Base-by-base conservation (phyloP, 805 yeast species). In the Metschnikowia aberdeeniae region DNA sequence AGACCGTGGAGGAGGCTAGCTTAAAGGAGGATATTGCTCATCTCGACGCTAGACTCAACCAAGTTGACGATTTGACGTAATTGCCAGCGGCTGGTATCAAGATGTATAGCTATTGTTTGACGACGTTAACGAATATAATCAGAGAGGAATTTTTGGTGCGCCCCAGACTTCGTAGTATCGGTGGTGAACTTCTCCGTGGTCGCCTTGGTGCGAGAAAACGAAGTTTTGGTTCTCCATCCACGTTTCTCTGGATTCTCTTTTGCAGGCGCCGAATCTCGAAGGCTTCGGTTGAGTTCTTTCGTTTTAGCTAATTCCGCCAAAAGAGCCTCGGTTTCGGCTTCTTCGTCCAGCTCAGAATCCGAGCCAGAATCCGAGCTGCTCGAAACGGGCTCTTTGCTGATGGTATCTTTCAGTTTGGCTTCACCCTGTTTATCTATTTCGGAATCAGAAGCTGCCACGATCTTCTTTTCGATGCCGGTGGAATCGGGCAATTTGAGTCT, bases 1-100 rank as follows among this genome's bases (percentile, higher is more conserved):
- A 90, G 68, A 87, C 96, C 1, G 97, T 92, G 5, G 97, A 92
- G 62, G 97, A 90, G 61, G 96, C 96, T 20, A 85, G 90, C 59
- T 70, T 90, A 57, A 84, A 84, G 58, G 90, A 85, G 54, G 96
- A 89, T 57, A 86, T 90, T 56, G 89, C 82, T 4, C 82, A 83
- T 53, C 74, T 89, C 54, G 90, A 89, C 65, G 81, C 88, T 10
- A 77, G 85, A 54, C 61, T 82, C 44, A 66, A 59, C 41, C 72
- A 60, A 17, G 61, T 51, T 17, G 67, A 63, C 40, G 71, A 66
- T 36, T 54, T 53, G 51, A 52, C 54, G 11, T 53, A 40, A 36
- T 17, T n/a, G 26, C 26, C 26, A 22, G 26, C 26, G 26, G 8
- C 8, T 22, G 26, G 26, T 22, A 22, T 22, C 26, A 8, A n/a